Evolutionary conservation across 371 early-diverging fungal genomes (phyloP).

Genomic region (Mucor mucedo): DNA sequence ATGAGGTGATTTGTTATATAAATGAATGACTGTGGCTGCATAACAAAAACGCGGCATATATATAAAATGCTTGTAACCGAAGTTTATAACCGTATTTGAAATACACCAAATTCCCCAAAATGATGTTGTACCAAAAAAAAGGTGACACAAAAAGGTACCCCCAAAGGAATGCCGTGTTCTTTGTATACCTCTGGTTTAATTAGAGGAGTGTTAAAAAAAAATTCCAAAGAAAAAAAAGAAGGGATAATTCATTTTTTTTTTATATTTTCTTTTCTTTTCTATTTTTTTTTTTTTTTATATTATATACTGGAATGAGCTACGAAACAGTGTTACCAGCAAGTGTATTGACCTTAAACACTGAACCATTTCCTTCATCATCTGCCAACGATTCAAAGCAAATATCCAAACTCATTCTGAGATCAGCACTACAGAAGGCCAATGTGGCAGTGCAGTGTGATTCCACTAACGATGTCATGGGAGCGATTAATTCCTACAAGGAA

Average conservation of each 20-base stretch:
- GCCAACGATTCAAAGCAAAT: conserved; percentile 33
- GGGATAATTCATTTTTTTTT: neutral
- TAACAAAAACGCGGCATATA: neutral
- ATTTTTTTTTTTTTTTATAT: conserved; percentile 1
- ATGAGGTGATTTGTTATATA: conserved; percentile 8
- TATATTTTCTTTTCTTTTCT: neutral
- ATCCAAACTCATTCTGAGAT: conserved; percentile 46
- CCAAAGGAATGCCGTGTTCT: neutral
- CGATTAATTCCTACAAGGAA: conserved; percentile 53
- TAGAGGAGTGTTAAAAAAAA: neutral
- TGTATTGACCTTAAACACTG: conserved; percentile 8
- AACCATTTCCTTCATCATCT: conserved; percentile 17
- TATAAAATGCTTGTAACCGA: neutral
- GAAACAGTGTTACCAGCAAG: conserved; percentile 5
- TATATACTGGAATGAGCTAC: conserved; percentile 14
- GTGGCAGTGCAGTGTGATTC: conserved; percentile 53
- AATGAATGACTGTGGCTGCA: neutral
- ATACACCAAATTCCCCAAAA: neutral
- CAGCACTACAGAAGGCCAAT: conserved; percentile 55
- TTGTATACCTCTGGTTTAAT: neutral
- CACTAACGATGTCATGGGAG: conserved; percentile 48
- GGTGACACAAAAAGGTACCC: neutral
- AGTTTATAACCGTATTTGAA: neutral
- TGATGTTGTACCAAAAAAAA: neutral
- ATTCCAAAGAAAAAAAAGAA: conserved; percentile 2